These are phyloP conservation scores for Fusarium camptoceras DNA, from an alignment of 2,329 filamentous ascomycete genomes.

Conservation along the genomic window DNA sequence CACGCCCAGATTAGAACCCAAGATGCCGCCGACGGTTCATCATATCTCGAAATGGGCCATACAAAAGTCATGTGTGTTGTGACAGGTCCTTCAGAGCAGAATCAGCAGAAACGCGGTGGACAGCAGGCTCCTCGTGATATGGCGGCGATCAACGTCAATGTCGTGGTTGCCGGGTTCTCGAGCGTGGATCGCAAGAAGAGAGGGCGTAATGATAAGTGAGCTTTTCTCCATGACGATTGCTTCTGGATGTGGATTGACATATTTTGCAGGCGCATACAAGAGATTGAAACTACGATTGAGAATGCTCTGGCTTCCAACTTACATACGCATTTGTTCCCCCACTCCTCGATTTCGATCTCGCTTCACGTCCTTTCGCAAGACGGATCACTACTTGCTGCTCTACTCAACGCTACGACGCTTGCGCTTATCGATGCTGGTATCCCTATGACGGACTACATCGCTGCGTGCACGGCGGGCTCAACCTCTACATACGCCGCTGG, in stretches of 20 bases:
- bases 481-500: conserved; percentile 74
- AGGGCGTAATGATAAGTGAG: conserved; percentile 81
- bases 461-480: conserved; percentile 87
- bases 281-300: conserved; percentile 83
- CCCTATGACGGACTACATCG: conserved; percentile 92
- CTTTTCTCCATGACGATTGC: not conserved
- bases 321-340: conserved; percentile 89
- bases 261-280: conserved; percentile 74
- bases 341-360: conserved; percentile 84
- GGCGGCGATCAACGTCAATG: conserved; percentile 78
- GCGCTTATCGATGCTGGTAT: conserved; percentile 95
- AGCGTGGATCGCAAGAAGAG: conserved; percentile 85
- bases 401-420: conserved; percentile 90
- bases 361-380: conserved; percentile 92
- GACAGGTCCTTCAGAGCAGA: conserved; percentile 80
- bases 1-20: conserved; percentile 93
- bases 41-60: conserved; percentile 96
- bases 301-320: conserved; percentile 81
- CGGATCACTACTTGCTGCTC: conserved; percentile 87
- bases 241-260: not conserved
- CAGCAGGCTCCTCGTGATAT: conserved; percentile 60
- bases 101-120: conserved; percentile 53
- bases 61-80: conserved; percentile 97
- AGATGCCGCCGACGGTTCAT: conserved; percentile 90
- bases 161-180: conserved; percentile 88